Percentiles rank a stretch among this genome's conserved stretches.
Evolutionary conservation across 2,329 filamentous ascomycete genomes (phyloP).

Genomic region (Pochonia chlamydosporia): DNA sequence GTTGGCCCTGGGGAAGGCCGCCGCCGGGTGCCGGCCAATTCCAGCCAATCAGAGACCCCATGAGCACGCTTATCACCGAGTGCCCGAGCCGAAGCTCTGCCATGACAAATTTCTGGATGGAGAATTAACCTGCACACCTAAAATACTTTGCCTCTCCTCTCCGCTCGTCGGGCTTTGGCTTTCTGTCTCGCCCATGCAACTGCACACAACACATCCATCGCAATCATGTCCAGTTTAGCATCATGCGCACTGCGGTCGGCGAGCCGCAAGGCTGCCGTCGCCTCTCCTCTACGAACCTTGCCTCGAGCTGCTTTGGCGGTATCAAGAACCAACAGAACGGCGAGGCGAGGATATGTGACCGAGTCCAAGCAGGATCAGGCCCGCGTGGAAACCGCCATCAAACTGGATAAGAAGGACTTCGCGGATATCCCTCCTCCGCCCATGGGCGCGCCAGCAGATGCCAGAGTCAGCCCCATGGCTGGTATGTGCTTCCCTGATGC

Average conservation of each 20-base stretch:
- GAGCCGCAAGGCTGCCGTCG: slow-evolving; percentile 46
- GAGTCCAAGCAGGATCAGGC: slow-evolving; percentile 75
- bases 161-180: slow-evolving; percentile 10
- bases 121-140: slow-evolving; percentile 5
- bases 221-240: slow-evolving; percentile 57
- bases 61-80: slow-evolving; percentile 29
- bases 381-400: slow-evolving; percentile 82
- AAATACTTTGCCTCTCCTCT: slow-evolving; percentile 10
- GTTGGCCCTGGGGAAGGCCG: neutral
- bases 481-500: slow-evolving; percentile 18
- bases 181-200: slow-evolving; percentile 11
- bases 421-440: slow-evolving; percentile 41
- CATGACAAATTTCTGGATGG: slow-evolving; percentile 30
- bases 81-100: slow-evolving; percentile 24
- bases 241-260: slow-evolving; percentile 71
- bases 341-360: slow-evolving; percentile 69
- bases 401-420: slow-evolving; percentile 80
- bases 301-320: slow-evolving; percentile 23
- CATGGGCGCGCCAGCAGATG: slow-evolving; percentile 29
- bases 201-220: slow-evolving; percentile 16
- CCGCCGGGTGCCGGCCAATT: slow-evolving; percentile 1
- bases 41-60: slow-evolving; percentile 24
- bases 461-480: slow-evolving; percentile 76
- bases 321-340: slow-evolving; percentile 12
- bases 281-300: slow-evolving; percentile 22